Base-by-base conservation (phyloP, 805 yeast genomes). In the Ogataea corticis region DNA sequence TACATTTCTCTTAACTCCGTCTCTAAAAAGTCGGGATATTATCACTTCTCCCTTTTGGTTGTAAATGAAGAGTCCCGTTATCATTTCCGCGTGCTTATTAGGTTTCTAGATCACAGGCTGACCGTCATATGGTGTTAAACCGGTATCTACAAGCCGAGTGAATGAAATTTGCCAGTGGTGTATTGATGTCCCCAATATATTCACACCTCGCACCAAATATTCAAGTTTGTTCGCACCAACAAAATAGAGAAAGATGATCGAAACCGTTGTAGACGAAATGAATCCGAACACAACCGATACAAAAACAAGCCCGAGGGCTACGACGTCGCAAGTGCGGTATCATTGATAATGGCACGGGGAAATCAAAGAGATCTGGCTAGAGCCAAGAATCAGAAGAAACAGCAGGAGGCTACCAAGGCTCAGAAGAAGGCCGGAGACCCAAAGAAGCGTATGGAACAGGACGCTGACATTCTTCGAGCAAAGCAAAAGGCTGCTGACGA, bases 341-440 rank as follows among this genome's bases (percentile, higher is more conserved):
- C 13, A 33, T 11, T 18, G 14, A 29, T 21, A 23, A 91, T 92
- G 97, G 84, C 96, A 42, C 80, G 99, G 73, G 99, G 99, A 27
- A 94, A 92, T 67, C 98, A 94, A 70, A 80, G 99, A 67, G 99
- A 92, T 33, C 77, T 87, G 57, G 97, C 97, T 27, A 79, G 99
- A 63, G 87, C 83, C 49, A 92, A 87, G 71, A 88, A 87, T 68
- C 65, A 71, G 65, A 94, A 92, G 73, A 92, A 92, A 68, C 83
- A 78, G 59, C 83, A 80, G 51, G 84, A 79, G 36, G 71, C 69
- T 27, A 74, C 77, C 49, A 85, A 85, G 70, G 58, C 54, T 46
- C 65, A 65, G 49, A 87, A 88, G 71, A 80, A 80, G 59, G 76
- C 71, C 7, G 98, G 97, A 21, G 96, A 89, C 62, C 92, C 96